Percentiles rank a stretch among this genome's conserved stretches.
Conservation (phyloP, 768 basidiomycete genomes). For the Suillus bovinus region DNA sequence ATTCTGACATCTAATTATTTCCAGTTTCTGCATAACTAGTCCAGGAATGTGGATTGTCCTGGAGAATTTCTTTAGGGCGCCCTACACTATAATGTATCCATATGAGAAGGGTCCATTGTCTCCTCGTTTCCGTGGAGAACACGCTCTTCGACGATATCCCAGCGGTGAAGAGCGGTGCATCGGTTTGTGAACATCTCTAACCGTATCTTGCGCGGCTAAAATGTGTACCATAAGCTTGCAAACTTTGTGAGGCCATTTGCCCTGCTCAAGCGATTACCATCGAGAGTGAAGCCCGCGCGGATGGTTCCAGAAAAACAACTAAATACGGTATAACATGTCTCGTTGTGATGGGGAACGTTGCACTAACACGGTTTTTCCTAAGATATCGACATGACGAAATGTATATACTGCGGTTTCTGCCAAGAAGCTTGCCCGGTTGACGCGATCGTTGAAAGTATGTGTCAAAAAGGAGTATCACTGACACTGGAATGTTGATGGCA, state of each 20-base stretch:
- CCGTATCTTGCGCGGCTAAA: constrained; percentile 9
- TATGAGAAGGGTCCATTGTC: constrained; percentile 98
- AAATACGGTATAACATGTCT: constrained; percentile 74
- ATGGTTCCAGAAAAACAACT: constrained; percentile 95
- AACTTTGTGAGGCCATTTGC: constrained; percentile 98
- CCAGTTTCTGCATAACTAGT: constrained; percentile 16
- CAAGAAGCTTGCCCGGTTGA: constrained; percentile 99
- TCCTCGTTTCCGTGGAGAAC: constrained; percentile 97
- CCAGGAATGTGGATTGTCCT: constrained; percentile 97
- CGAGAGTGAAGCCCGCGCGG: constrained; percentile 93
- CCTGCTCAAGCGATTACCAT: constrained; percentile 99
- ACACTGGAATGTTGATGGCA: constrained; percentile 3
- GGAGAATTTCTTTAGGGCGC: constrained; percentile 90
- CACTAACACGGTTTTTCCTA: constrained; percentile 9
- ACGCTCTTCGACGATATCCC: constrained; percentile 94
- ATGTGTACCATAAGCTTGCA: constrained; percentile 68
- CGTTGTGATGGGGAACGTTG: constrained; percentile 13
- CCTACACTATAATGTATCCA: constrained; percentile 98
- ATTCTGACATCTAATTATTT: background rate
- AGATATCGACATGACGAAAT: constrained; percentile 99
- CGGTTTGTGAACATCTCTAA: constrained; percentile 54
- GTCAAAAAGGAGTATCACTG: constrained; percentile 13
- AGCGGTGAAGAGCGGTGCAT: constrained; percentile 99
- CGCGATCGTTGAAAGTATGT: constrained; percentile 97
- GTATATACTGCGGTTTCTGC: constrained; percentile 99